A percentile compares a stretch with the other conserved stretches of the same genome.
phyloP scores from a whole-genome alignment of 192 early-diverging fungal species.

The Rhizophagus sp. region DNA sequence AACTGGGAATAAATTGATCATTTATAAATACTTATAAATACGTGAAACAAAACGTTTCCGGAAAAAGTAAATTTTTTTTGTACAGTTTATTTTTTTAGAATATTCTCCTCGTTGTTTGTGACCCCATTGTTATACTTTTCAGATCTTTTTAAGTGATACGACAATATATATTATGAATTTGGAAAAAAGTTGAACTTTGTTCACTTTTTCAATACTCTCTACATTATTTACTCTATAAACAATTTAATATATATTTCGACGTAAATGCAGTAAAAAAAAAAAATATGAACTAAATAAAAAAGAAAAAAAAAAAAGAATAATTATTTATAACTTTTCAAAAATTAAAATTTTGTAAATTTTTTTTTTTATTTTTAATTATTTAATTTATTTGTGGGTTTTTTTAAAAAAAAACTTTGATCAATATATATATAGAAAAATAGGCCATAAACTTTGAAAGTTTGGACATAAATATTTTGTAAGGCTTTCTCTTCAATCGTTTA shows the following conservation, averaged over 20 bases:
- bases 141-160: neutral
- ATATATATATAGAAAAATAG: neutral
- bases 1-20: too few relatives aligned
- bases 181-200: too few relatives aligned
- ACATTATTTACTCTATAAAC: too few relatives aligned
- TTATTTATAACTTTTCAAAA: too few relatives aligned
- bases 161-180: too few relatives aligned
- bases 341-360: too few relatives aligned
- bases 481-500: neutral
- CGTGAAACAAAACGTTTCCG: neutral
- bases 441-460: neutral
- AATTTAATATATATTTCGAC: too few relatives aligned
- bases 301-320: too few relatives aligned
- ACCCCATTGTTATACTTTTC: neutral
- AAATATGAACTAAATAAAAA: too few relatives aligned
- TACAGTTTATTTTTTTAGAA: neutral
- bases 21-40: neutral
- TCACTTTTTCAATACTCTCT: too few relatives aligned
- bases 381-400: neutral
- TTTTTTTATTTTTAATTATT: too few relatives aligned
- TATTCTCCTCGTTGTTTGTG: neutral
- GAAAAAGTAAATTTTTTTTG: neutral
- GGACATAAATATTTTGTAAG: neutral
- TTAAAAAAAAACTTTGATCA: neutral
- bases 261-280: too few relatives aligned